Base-by-base conservation (phyloP, 805 yeast species). In the Saccharomycopsis schoenii region DNA sequence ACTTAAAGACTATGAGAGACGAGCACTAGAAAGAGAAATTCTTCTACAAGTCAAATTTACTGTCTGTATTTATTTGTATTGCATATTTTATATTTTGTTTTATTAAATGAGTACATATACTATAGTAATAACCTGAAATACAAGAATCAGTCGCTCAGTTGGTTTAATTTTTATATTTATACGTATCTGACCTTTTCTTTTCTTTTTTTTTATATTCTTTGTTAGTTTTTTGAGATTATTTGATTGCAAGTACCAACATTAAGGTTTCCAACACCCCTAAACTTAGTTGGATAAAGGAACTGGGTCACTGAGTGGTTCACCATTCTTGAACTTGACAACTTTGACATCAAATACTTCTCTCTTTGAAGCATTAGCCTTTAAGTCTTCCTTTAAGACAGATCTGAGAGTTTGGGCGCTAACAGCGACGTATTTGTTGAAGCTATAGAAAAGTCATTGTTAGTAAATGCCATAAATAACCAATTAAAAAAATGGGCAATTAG, bases 331-430 rank as follows among this genome's bases (percentile, higher is more conserved):
- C 72, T 80, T 81, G 74, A 86, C 83, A 66, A 80, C 86, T 73
- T 83, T 83, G 68, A 84, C 88, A 71, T 93, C 98, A 66, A 88
- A 75, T 70, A 75, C 66, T 68, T 85, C 85, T 80, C 96, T 88
- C 74, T 80, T 82, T 55, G 76, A 78, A 67, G 86, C 87, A 64
- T 79, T 81, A 66, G 83, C 87, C 74, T 87, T 88, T 72, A 83
- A 74, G 71, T 92, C 97, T 66, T 91, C 84, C 80, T 93, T 93
- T 73, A 93, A 83, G 58, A 97, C 86, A 69, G 81, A 79, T 80
- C 97, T 90, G 68, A 90, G 83, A 65, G 96, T 83, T 74, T 84
- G 84, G 71, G 97, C 96, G 71, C 97, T 89, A 72, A 93, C 81
- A 67, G 96, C 83, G 75, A 92, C 81, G 77, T 93, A 93, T 75